phyloP scores from a whole-genome alignment of 768 basidiomycete species.

The Rhodotorula diobovata region DNA sequence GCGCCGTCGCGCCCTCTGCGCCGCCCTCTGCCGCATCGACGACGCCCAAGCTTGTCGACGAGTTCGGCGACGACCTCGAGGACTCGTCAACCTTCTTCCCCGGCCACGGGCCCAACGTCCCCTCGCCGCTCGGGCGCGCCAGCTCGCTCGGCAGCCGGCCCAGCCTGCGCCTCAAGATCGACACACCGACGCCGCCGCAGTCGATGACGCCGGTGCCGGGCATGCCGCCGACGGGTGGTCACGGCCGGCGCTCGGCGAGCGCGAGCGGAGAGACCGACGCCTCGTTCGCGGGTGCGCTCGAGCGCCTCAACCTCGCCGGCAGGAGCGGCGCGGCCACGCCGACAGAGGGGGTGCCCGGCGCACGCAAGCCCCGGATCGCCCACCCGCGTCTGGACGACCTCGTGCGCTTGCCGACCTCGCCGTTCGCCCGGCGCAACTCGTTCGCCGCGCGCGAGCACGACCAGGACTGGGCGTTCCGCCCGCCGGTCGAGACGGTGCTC shows the following conservation, averaged over 20 bases:
- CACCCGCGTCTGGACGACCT: conserved; percentile 22
- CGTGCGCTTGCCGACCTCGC: conserved; percentile 6
- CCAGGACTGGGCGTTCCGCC: conserved; percentile 42
- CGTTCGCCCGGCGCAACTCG: conserved; percentile 27
- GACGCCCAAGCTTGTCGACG: conserved; percentile 25
- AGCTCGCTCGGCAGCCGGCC: conserved; percentile 24
- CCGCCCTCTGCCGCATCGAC: neutral
- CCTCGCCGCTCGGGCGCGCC: neutral
- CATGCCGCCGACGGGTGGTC: neutral
- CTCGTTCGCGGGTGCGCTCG: neutral
- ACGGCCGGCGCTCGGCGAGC: neutral
- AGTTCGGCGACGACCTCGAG: conserved; percentile 35
- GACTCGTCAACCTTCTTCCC: conserved; percentile 33
- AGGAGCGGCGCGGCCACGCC: neutral
- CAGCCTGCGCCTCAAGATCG: conserved; percentile 27
- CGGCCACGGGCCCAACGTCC: conserved; percentile 5
- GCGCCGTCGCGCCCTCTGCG: neutral
- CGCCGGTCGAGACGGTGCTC: conserved; percentile 69
- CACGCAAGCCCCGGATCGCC: neutral
- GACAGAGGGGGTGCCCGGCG: neutral
- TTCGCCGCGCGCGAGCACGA: conserved; percentile 33
- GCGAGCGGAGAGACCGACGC: neutral
- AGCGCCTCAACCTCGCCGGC: neutral
- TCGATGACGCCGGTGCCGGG: neutral
- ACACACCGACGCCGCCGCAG: neutral